Conservation (phyloP, 78 protist genomes). For the slime mould (Dictyostelium discoideum) region DNA sequence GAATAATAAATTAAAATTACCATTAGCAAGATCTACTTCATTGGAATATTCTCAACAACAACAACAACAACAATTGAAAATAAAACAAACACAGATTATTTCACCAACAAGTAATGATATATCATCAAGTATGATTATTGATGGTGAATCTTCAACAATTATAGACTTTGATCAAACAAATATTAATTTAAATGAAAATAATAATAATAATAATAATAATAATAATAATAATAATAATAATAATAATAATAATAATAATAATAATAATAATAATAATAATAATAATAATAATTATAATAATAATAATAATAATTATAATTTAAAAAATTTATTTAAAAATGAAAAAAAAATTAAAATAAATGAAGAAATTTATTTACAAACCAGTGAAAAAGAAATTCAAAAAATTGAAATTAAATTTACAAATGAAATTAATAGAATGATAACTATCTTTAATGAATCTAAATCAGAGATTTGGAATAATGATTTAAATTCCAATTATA, state of each 20-base stretch:
- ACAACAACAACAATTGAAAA: too few species aligned
- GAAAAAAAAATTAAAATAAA: too few species aligned
- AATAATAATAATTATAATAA: too few species aligned
- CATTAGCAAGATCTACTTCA: background rate
- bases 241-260: too few species aligned
- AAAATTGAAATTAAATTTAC: background rate
- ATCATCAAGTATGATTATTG: background rate
- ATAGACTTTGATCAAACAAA: background rate
- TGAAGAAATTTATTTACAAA: background rate
- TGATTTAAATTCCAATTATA: background rate
- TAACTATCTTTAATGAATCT: background rate
- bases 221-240: too few species aligned
- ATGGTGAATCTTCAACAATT: background rate
- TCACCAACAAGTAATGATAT: background rate
- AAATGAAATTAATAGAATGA: constrained; percentile 18
- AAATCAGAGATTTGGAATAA: constrained; percentile 42
- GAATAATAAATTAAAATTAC: background rate
- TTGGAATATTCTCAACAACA: background rate
- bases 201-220: too few species aligned
- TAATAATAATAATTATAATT: too few species aligned
- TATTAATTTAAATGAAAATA: too few species aligned
- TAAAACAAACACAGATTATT: too few species aligned
- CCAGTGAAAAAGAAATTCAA: constrained; percentile 1
- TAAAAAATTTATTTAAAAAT: too few species aligned
- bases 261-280: too few species aligned